Evolutionary conservation across 495 filamentous ascomycete species (phyloP).

Genomic region (Penicillium macrosclerotiorum): DNA sequence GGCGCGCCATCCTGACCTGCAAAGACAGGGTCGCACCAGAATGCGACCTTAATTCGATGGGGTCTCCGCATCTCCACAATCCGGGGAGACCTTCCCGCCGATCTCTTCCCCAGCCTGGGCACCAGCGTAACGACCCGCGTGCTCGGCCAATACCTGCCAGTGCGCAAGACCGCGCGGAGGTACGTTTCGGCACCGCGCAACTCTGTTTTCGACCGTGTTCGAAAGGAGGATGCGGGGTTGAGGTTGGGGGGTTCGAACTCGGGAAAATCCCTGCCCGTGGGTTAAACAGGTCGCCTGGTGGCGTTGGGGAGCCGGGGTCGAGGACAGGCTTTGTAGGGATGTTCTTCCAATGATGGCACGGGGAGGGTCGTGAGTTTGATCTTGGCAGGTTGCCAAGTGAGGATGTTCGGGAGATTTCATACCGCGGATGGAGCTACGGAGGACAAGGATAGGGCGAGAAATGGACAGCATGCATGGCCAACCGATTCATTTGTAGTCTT

Average conservation of each 20-base stretch:
- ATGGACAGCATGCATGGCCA: neutral
- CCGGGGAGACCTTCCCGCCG: slow-evolving; percentile 5
- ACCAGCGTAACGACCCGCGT: too few species aligned
- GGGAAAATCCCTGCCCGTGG: neutral
- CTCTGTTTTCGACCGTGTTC: neutral
- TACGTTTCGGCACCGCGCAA: neutral
- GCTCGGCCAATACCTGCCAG: neutral
- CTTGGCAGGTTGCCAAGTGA: too few species aligned
- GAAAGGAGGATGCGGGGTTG: too few species aligned
- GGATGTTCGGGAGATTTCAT: too few species aligned
- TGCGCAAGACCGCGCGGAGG: neutral
- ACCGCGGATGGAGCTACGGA: too few species aligned
- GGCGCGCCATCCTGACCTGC: neutral
- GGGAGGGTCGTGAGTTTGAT: too few species aligned
- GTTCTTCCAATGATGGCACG: too few species aligned
- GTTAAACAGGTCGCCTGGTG: neutral
- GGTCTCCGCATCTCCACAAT: slow-evolving; percentile 9
- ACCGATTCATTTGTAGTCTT: slow-evolving; percentile 11
- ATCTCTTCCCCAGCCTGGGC: too few species aligned
- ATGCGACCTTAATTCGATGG: slow-evolving; percentile 1
- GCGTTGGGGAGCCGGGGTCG: too few species aligned
- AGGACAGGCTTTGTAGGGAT: neutral
- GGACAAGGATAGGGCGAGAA: neutral
- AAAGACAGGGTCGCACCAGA: slow-evolving; percentile 8
- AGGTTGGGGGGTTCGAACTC: too few species aligned